phyloP scores from a whole-genome alignment of 2,329 filamentous ascomycete species.

The Corynespora cassiicola region DNA sequence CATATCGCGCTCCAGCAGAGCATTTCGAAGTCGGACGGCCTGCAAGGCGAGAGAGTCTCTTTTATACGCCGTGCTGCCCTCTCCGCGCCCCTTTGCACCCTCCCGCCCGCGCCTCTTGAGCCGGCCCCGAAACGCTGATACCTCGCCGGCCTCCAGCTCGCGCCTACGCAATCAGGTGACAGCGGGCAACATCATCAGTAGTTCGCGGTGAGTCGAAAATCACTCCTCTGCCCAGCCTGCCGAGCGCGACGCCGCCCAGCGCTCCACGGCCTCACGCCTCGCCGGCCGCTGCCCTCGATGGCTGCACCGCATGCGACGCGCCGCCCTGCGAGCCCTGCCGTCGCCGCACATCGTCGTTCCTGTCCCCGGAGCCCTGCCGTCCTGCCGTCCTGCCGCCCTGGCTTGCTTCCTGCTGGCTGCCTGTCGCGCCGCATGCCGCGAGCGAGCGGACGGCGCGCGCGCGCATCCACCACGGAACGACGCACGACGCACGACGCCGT shows the following conservation, averaged over 20 bases:
- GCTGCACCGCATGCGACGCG: conserved; percentile 1
- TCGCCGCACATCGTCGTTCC: too few relatives aligned
- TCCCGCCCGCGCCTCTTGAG: background rate
- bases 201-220: conserved; percentile 2
- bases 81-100: conserved; percentile 2
- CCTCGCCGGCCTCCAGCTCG: too few relatives aligned
- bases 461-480: conserved; percentile 37
- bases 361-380: background rate
- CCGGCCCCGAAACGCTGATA: too few relatives aligned
- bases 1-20: conserved; percentile 5
- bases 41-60: conserved; percentile 8
- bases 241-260: background rate
- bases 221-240: background rate
- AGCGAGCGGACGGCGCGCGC: conserved; percentile 29
- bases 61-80: conserved; percentile 4
- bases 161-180: too few relatives aligned
- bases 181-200: too few relatives aligned
- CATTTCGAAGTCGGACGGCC: background rate
- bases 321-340: conserved; percentile 14
- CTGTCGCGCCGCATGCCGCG: conserved; percentile 18
- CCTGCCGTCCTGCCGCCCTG: conserved; percentile 17
- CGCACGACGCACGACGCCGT: conserved; percentile 38
- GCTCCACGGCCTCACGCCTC: too few relatives aligned
- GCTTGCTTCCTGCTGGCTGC: conserved; percentile 11
- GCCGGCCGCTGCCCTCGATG: background rate